A percentile compares a stretch with the other conserved stretches of the same genome.
These are phyloP conservation scores for Ophiostoma ulmi DNA, from an alignment of 2,329 filamentous ascomycete genomes.

Conservation along the genomic window DNA sequence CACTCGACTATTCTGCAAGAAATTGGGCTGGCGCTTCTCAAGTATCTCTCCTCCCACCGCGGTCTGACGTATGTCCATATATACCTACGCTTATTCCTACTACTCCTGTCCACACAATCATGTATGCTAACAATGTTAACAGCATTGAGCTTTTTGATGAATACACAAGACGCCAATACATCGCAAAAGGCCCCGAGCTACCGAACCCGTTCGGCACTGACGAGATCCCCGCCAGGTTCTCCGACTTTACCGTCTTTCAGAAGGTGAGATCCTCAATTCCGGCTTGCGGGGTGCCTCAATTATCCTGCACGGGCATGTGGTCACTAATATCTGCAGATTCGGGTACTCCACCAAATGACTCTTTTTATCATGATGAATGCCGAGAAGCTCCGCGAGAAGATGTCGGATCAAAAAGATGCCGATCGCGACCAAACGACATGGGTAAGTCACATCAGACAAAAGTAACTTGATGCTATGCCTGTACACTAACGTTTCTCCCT, in stretches of 20 bases:
- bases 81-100: neutral
- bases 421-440: slow-evolving; percentile 84
- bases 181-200: slow-evolving; percentile 67
- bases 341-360: slow-evolving; percentile 80
- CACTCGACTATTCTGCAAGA: slow-evolving; percentile 69
- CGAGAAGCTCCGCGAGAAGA: slow-evolving; percentile 78
- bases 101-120: neutral
- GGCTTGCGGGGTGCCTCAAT: neutral
- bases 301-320: neutral
- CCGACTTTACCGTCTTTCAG: slow-evolving; percentile 73
- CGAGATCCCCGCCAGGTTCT: slow-evolving; percentile 67
- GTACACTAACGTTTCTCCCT: neutral
- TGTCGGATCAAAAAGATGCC: slow-evolving; percentile 73
- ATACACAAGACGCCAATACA: slow-evolving; percentile 83
- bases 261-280: slow-evolving; percentile 50
- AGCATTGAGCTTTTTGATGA: slow-evolving; percentile 89
- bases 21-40: slow-evolving; percentile 80
- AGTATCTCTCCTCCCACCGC: slow-evolving; percentile 89
- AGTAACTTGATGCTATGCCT: neutral
- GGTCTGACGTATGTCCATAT: slow-evolving; percentile 68
- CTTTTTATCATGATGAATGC: slow-evolving; percentile 84
- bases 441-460: slow-evolving; percentile 49
- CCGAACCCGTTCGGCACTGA: slow-evolving; percentile 78
- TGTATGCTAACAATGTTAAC: slow-evolving; percentile 14
- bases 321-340: slow-evolving; percentile 46